phyloP scores from a whole-genome alignment of 805 yeast genomes.

The Sugiyamaella boreocaroliniensis region DNA sequence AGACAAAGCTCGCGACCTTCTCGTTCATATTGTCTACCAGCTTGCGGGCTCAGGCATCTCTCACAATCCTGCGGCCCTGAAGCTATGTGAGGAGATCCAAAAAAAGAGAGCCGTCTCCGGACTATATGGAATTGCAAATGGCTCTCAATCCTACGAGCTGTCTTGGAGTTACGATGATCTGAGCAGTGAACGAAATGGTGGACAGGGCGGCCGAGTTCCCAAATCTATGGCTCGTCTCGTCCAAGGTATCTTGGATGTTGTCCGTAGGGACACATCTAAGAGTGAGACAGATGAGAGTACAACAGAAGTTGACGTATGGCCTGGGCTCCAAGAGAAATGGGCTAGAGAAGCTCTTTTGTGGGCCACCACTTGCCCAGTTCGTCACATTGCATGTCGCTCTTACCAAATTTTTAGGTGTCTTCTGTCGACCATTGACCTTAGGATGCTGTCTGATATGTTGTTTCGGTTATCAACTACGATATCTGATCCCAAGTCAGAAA shows the following conservation, averaged over 20 bases:
- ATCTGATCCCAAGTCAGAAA: conserved; percentile 80
- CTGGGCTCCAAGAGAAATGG: conserved; percentile 72
- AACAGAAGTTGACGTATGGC: conserved; percentile 21
- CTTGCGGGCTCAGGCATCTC: conserved; percentile 37
- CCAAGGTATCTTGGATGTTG: conserved; percentile 53
- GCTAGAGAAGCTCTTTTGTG: conserved; percentile 73
- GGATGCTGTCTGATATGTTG: conserved; percentile 88
- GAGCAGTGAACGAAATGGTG: conserved; percentile 66
- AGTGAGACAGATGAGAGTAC: not conserved
- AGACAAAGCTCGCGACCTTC: conserved; percentile 71
- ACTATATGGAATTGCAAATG: not conserved
- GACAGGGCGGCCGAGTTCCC: conserved; percentile 55
- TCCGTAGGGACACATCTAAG: conserved; percentile 27
- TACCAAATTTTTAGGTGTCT: conserved; percentile 87
- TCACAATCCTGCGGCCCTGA: conserved; percentile 45
- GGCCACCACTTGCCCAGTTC: conserved; percentile 97
- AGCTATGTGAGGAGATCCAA: conserved; percentile 47
- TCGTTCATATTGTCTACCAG: conserved; percentile 65
- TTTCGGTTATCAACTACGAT: conserved; percentile 89
- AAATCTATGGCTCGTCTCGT: conserved; percentile 73
- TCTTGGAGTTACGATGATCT: conserved; percentile 84
- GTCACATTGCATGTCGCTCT: conserved; percentile 95
- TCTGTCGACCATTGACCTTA: conserved; percentile 71
- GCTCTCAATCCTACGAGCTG: not conserved
- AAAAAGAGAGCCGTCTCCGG: no score